These are phyloP conservation scores for Coniochaeta sp. DNA, from an alignment of 2,329 filamentous ascomycete genomes.

Conservation along the genomic window DNA sequence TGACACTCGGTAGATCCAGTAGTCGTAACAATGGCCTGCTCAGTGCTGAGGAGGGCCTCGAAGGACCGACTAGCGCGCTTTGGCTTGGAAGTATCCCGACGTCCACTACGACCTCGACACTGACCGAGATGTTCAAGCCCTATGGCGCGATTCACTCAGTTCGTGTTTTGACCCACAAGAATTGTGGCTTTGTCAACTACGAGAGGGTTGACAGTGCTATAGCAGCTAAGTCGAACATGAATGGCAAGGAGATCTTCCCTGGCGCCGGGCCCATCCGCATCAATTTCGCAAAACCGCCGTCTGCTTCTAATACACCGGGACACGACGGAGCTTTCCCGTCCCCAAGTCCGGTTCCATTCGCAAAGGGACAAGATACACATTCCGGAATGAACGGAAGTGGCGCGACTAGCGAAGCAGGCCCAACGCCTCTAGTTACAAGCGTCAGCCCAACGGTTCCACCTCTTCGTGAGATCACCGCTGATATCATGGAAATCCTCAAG, in stretches of 20 bases:
- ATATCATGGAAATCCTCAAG: conserved; percentile 78
- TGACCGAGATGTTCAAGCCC: conserved; percentile 92
- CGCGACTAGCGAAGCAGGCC: conserved; percentile 20
- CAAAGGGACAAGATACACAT: conserved; percentile 43
- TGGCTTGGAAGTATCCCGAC: conserved; percentile 98
- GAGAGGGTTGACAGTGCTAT: conserved; percentile 86
- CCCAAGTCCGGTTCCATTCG: conserved; percentile 81
- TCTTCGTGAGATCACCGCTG: conserved; percentile 68
- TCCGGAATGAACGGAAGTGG: conserved; percentile 19
- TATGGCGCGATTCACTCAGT: conserved; percentile 88
- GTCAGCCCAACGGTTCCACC: conserved; percentile 60
- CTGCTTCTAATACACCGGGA: conserved; percentile 80
- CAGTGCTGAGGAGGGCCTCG: conserved; percentile 69
- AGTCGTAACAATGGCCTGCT: conserved; percentile 62
- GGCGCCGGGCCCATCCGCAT: conserved; percentile 91
- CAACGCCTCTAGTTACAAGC: conserved; percentile 26
- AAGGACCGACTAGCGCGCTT: conserved; percentile 84
- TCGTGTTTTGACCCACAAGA: conserved; percentile 93
- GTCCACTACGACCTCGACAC: conserved; percentile 89
- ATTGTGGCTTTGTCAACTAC: conserved; percentile 98
- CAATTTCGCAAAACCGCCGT: conserved; percentile 94
- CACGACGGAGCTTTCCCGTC: conserved; percentile 83
- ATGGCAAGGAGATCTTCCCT: conserved; percentile 97
- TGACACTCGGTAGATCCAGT: conserved; percentile 63
- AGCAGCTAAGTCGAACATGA: conserved; percentile 77